Base-by-base conservation (phyloP, 192 early-diverging fungal genomes). In the Backusella westeae region DNA sequence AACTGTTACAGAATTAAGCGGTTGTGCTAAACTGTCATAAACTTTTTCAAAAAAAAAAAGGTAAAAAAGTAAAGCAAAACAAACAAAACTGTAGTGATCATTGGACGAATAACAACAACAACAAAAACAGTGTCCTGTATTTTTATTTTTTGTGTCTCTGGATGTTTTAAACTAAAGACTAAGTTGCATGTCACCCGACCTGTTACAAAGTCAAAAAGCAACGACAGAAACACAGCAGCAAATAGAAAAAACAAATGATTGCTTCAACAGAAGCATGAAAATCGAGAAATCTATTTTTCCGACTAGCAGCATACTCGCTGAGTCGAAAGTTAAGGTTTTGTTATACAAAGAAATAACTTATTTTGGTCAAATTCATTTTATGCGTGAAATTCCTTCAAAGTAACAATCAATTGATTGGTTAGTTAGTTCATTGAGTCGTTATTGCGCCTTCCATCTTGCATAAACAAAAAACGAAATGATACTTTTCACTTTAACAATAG, bases 21-120 rank as follows among this genome's bases (percentile, higher is more conserved):
- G 56, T 14, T 63, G 26, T 63, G 56, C 56, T 63, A 63, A 63
- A 63, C 56, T 63, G 56, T 63, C 56, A 63, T 63, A 63, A 63
- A 63, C 56, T 26, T n/a, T 63, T 63, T 59, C 23, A 29, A 29
- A 44, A n/a, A 19, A 21, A 56, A 21, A 56, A 56, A 53, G 9
- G 19, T 10, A 56, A 53, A 23, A 59, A 26, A 23, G 17, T 10
- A 59, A 59, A 63, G 21, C 9, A 63, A 63, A 63, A 63, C 56
- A 63, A 63, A 63, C 23, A 63, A 63, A 63, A 63, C 23, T 29
- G 56, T 63, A 63, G 56, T 63, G 56, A 63, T 63, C 56, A 63
- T 63, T 63, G 12, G 56, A 63, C 12, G 26, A 29, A 29, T 63
- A 63, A 29, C 26, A 63, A 63, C 26, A 63, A 63, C 26, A 63